Conservation (phyloP, 176 grass and related monocot genomes). For the Carex cristatella region DNA sequence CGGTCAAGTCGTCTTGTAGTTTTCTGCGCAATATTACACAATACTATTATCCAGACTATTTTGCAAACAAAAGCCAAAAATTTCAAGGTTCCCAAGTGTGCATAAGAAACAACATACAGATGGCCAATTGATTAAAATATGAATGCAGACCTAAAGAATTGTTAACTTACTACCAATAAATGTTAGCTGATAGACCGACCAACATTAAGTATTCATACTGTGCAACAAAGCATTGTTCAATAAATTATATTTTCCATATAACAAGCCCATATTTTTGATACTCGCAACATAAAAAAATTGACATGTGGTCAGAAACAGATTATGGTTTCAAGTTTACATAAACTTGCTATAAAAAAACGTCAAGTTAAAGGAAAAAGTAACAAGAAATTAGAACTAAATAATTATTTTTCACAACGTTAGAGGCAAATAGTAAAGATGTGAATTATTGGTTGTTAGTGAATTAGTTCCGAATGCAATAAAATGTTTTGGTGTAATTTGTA, state of each 20-base stretch:
- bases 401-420: background rate
- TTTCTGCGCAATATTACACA: slow-evolving; percentile 40
- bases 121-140: background rate
- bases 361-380: background rate
- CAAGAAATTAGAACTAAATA: background rate
- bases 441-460: background rate
- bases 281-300: background rate
- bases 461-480: background rate
- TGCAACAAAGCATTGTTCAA: background rate
- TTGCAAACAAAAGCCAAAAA: background rate
- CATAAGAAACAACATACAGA: background rate
- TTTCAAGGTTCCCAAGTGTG: background rate
- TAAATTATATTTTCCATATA: background rate
- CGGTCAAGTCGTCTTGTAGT: slow-evolving; percentile 88
- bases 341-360: background rate
- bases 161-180: background rate
- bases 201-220: background rate
- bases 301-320: background rate
- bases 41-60: background rate
- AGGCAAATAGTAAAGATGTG: background rate
- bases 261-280: background rate
- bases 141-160: background rate
- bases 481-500: background rate
- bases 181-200: background rate
- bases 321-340: background rate